Evolutionary conservation across 768 basidiomycete species (phyloP).

Genomic region (Infundibulicybe gibba): DNA sequence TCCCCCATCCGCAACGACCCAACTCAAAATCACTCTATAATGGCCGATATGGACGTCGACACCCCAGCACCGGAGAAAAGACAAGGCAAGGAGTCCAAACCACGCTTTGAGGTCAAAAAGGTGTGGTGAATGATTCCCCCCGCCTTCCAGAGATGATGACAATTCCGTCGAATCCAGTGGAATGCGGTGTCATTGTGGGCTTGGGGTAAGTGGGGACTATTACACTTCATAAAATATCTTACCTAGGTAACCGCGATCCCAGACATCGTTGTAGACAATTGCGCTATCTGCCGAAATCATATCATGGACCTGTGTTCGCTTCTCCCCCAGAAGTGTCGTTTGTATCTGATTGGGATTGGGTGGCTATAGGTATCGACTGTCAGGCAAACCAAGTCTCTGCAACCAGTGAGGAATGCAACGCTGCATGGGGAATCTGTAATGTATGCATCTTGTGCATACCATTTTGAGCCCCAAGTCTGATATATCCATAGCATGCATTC

Average conservation of each 20-base stretch:
- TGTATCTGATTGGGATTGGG: background rate
- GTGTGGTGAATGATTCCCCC: conserved; percentile 33
- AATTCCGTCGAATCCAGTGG: conserved; percentile 58
- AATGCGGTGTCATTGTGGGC: conserved; percentile 99
- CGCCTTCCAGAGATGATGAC: conserved; percentile 4
- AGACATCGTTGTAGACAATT: conserved; percentile 99
- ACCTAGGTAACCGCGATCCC: conserved; percentile 1
- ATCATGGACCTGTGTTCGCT: conserved; percentile 98
- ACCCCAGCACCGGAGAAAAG: conserved; percentile 38
- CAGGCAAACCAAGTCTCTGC: conserved; percentile 99
- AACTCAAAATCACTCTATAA: conserved; percentile 14
- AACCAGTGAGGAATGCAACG: conserved; percentile 94
- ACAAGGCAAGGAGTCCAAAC: conserved; percentile 64
- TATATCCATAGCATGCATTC: conserved; percentile 79
- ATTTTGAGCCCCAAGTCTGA: background rate
- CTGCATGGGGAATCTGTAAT: conserved; percentile 99
- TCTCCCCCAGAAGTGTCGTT: background rate
- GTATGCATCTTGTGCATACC: conserved; percentile 37
- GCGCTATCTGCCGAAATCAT: conserved; percentile 99
- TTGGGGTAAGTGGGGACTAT: conserved; percentile 64
- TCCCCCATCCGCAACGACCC: background rate
- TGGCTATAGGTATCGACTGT: conserved; percentile 89
- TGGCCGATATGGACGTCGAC: conserved; percentile 70
- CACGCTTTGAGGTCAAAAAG: conserved; percentile 99
- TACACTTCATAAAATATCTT: background rate